Evolutionary conservation across 2,329 filamentous ascomycete species (phyloP), one percentile per base, ranked within the genome.

Genomic region (Dothideomycetidae sp.): DNA sequence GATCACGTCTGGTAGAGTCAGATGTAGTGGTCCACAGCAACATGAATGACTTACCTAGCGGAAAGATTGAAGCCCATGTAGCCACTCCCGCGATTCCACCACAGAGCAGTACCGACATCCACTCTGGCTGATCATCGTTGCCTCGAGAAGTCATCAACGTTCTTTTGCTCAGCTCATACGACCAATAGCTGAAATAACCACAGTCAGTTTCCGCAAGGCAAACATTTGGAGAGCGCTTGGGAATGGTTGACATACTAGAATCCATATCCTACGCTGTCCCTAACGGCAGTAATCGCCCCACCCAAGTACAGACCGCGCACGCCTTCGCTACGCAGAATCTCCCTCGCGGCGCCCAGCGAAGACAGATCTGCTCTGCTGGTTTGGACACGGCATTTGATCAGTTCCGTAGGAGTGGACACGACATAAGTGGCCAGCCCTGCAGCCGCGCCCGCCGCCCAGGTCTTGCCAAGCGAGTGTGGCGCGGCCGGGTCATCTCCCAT

Each of bases 241-340:
- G 21, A 26, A n/a, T 26, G 7, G 21, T n/a, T 7, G 7, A 52
- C 68, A 50, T 64, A 75, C 70, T 94, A 96, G 57, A 94, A 94
- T 0, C 86, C 88, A 59, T 94, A 96, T n/a, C 88, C 88, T 39
- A 94, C 71, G 41, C 79, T 78, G 58, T 96, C 88, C 34, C 88
- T 70, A 29, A 88, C 54, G 37, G 79, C 82, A 1, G 88, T 96
- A 11, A 94, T 74, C 1, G 63, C 66, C 13, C 88, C 88, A 13
- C 85, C 88, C 44, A 76, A 70, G 53, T 93, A 94, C 14, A 94
- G 58, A 0, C 85, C 86, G 28, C 68, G 65, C 3, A 83, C 39
- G 0, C 78, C 55, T 34, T 50, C 60, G 42, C 48, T 46, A 46
- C 40, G 36, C 54, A 55, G 57, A 10, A 57, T 37, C 28, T 54